Conservation (phyloP, 257 asterid species). For the Salvia hispanica region DNA sequence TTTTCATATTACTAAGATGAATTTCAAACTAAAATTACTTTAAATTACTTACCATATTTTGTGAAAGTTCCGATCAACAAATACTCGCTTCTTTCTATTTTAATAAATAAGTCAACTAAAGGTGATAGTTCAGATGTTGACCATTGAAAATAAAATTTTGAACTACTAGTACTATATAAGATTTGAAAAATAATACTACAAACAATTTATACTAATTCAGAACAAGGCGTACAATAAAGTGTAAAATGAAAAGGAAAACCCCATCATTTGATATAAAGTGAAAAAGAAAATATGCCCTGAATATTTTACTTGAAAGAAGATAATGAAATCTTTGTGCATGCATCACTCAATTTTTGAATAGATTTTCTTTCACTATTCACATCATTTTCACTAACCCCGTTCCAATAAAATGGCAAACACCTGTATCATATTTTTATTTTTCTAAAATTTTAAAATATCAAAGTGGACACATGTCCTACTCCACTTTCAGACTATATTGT, state of each 20-base stretch:
- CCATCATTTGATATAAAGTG: constrained; percentile 27
- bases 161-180: too few relatives aligned
- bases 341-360: constrained; percentile 30
- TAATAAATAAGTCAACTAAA: too few relatives aligned
- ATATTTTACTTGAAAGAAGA: not conserved
- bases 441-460: not conserved
- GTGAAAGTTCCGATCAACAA: too few relatives aligned
- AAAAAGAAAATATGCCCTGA: not conserved
- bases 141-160: too few relatives aligned
- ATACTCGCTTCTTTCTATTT: too few relatives aligned
- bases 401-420: constrained; percentile 47
- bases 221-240: not conserved
- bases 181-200: too few relatives aligned
- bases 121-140: too few relatives aligned
- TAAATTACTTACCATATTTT: too few relatives aligned
- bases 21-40: too few relatives aligned
- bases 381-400: constrained; percentile 44
- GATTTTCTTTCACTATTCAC: constrained; percentile 22
- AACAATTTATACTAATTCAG: not conserved
- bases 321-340: constrained; percentile 24
- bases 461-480: constrained; percentile 43
- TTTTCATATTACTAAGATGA: too few relatives aligned
- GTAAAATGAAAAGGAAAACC: not conserved
- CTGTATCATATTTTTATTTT: constrained; percentile 32
- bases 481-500: constrained; percentile 34